Evolutionary conservation across 768 basidiomycete genomes (phyloP), one percentile per base, ranked within the genome.

Genomic region (Lentinula raphanica): DNA sequence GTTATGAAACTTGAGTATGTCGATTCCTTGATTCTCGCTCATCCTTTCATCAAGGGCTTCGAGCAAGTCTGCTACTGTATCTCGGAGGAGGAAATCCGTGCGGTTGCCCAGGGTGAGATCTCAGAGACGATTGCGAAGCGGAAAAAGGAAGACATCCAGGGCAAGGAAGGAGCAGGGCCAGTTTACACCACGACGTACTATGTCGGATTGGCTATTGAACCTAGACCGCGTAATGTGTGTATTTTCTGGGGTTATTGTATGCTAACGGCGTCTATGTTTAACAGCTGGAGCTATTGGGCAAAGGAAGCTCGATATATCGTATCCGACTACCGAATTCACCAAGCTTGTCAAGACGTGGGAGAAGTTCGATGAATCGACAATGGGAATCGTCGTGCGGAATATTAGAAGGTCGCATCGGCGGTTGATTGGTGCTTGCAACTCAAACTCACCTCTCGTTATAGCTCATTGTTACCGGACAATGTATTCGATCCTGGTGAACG

Each of bases 1-100:
- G 94, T 99, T 56, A 95, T 96, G 87, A 97, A 97, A 75, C 86
- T 99, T 54, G 96, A 98, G 77, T 92, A 88, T 64, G 93, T 94
- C 64, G 97, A 98, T 60, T 88, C 92, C 58, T 79, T 99, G 65
- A 84, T 86, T 57, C 77, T 94, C 59, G 95, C 94, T 48, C 97
- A 98, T 76, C 97, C 97, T 32, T 97, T 93, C 75, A 81, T 92
- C 73, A 94, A 92, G 71, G 93, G 94, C 50, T 94, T 97, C 69
- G 91, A 94, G 62, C 90, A 91, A 79, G 79, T 87, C 8, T 86
- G 83, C 31, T 84, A 92, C 71, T 98, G 95, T 71, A 66, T 90
- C 38, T 81, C 84, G 60, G 90, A 92, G 58, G 90, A 91, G 54
- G 97, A 98, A 76, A 87, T 97, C 13, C 85, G 86, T 50, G 81